phyloP scores from a whole-genome alignment of 306 rosid species.

The Medicago ruthenica region DNA sequence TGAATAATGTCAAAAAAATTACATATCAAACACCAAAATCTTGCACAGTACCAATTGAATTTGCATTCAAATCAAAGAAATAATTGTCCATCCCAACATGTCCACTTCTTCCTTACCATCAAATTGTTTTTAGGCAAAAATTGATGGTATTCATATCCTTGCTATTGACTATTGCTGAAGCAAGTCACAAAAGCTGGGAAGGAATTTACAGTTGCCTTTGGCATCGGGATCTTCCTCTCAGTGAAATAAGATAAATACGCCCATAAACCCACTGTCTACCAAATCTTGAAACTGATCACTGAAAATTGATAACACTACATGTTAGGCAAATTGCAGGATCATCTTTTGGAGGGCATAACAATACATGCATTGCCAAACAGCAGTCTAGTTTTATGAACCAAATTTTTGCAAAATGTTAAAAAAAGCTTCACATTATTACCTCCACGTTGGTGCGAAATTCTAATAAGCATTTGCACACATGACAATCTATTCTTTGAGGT shows the following conservation, averaged over 20 bases:
- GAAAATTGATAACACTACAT: constrained; percentile 39
- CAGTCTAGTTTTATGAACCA: constrained; percentile 7
- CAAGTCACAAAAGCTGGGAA: constrained; percentile 17
- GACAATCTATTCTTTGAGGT: constrained; percentile 89
- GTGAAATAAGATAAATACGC: constrained; percentile 77
- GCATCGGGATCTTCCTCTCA: constrained; percentile 48
- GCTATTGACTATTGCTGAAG: constrained; percentile 41
- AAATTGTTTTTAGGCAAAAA: too few relatives aligned
- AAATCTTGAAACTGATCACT: constrained; percentile 65
- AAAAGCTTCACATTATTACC: constrained; percentile 57
- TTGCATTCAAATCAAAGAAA: too few relatives aligned
- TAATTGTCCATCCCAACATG: too few relatives aligned
- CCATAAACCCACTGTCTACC: constrained; percentile 89
- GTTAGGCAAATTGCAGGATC: constrained; percentile 23
- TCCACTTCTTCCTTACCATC: too few relatives aligned
- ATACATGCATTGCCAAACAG: neutral
- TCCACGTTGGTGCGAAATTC: constrained; percentile 82
- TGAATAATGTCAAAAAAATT: neutral
- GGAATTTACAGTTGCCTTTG: constrained; percentile 52
- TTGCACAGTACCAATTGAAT: neutral
- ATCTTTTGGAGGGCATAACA: neutral
- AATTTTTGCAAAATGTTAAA: constrained; percentile 18
- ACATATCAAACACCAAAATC: constrained; percentile 18
- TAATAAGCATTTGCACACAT: constrained; percentile 73
- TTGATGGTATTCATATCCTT: neutral